phyloP scores from a whole-genome alignment of 345 rosid genomes.

The Lumnitzera racemosa region DNA sequence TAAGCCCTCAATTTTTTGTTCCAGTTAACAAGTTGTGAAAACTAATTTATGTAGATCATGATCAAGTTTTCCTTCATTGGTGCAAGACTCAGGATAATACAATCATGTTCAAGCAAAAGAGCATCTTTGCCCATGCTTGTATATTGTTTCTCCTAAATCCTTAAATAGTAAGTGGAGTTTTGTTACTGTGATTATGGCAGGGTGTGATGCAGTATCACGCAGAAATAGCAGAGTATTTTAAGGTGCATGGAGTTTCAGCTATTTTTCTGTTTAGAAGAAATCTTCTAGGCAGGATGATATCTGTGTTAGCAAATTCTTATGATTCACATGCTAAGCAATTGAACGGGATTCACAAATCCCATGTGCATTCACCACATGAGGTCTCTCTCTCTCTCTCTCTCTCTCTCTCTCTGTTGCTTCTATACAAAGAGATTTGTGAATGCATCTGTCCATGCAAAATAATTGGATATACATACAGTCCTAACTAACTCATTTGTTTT shows the following conservation, averaged over 20 bases:
- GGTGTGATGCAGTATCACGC: constrained; percentile 83
- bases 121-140: too few relatives aligned
- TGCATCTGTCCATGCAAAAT: neutral
- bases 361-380: constrained; percentile 86
- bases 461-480: too few relatives aligned
- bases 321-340: constrained; percentile 70
- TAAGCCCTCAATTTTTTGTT: too few relatives aligned
- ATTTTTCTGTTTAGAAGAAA: constrained; percentile 91
- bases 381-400: constrained; percentile 21
- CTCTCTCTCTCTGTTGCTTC: neutral
- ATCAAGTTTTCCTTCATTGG: too few relatives aligned
- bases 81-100: too few relatives aligned
- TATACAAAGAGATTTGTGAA: neutral
- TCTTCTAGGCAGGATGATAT: constrained; percentile 83
- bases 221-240: constrained; percentile 82
- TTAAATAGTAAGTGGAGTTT: neutral
- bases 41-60: too few relatives aligned
- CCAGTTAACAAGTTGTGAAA: too few relatives aligned
- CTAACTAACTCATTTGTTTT: constrained; percentile 11
- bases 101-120: too few relatives aligned
- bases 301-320: constrained; percentile 88
- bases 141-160: too few relatives aligned
- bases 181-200: constrained; percentile 22
- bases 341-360: constrained; percentile 97
- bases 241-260: constrained; percentile 72